phyloP scores from a whole-genome alignment of 257 asterid genomes.

The Phtheirospermum japonicum region DNA sequence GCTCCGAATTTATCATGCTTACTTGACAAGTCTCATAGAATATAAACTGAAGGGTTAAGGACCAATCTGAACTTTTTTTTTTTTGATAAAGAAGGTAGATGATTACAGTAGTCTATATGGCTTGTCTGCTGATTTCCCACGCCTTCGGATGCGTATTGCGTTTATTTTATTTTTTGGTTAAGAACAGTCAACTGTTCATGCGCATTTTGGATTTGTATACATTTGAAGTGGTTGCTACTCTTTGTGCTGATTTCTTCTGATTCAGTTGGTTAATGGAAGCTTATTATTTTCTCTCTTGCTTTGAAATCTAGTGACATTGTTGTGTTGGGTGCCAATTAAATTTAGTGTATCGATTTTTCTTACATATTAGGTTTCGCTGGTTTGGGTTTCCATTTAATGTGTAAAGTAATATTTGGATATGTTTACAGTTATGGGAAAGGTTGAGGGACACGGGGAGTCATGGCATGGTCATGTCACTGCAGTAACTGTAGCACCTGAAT shows the following conservation, averaged over 20 bases:
- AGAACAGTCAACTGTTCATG: not conserved
- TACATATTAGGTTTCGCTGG: not conserved
- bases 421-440: conserved; percentile 90
- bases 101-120: not conserved
- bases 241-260: not conserved
- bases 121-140: not conserved
- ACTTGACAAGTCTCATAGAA: not conserved
- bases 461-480: conserved; percentile 99
- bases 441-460: conserved; percentile 98
- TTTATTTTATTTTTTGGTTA: not conserved
- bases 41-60: not conserved
- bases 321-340: not conserved
- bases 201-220: not conserved
- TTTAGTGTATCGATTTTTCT: conserved; percentile 5
- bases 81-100: not conserved
- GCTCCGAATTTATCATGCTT: not conserved
- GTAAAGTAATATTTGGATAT: conserved; percentile 18
- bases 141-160: not conserved
- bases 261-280: conserved; percentile 16
- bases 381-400: not conserved
- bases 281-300: not conserved
- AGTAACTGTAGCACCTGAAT: conserved; percentile 90
- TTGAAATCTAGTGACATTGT: not conserved
- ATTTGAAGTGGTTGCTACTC: not conserved
- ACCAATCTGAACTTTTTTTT: not conserved